phyloP scores from a whole-genome alignment of 257 asterid species.

The Nicotiana noctiflora region DNA sequence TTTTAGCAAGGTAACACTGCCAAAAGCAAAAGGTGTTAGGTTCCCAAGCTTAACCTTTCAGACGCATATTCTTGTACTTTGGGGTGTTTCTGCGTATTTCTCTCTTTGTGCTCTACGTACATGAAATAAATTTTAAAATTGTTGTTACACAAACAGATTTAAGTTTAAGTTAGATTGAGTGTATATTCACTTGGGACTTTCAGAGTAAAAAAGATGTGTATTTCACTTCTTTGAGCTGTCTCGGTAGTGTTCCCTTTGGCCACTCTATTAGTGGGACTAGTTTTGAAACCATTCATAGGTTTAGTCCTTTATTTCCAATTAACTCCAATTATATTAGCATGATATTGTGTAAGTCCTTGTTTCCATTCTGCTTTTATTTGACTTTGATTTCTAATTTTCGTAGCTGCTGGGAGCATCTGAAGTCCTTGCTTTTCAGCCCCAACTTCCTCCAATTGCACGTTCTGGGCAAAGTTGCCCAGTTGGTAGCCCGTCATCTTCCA shows the following conservation, averaged over 20 bases:
- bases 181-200: background rate
- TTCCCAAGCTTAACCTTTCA: background rate
- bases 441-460: conserved; percentile 18
- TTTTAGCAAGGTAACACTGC: too few species aligned
- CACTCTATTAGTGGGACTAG: background rate
- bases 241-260: background rate
- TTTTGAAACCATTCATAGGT: background rate
- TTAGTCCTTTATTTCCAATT: background rate
- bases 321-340: background rate
- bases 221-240: background rate
- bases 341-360: background rate
- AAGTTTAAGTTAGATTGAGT: background rate
- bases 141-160: too few species aligned
- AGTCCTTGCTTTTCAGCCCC: conserved; percentile 15
- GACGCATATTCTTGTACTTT: background rate
- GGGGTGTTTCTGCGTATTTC: background rate
- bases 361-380: background rate
- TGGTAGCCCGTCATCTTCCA: conserved; percentile 42
- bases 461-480: conserved; percentile 26
- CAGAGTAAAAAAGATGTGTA: background rate
- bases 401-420: conserved; percentile 44
- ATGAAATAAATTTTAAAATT: background rate
- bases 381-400: conserved; percentile 5
- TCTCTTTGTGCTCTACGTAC: background rate
- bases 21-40: background rate